A percentile compares a stretch with the other conserved stretches of the same genome.
These are phyloP conservation scores for Spiraea crenata DNA, from an alignment of 331 rosid genomes.

Conservation along the genomic window DNA sequence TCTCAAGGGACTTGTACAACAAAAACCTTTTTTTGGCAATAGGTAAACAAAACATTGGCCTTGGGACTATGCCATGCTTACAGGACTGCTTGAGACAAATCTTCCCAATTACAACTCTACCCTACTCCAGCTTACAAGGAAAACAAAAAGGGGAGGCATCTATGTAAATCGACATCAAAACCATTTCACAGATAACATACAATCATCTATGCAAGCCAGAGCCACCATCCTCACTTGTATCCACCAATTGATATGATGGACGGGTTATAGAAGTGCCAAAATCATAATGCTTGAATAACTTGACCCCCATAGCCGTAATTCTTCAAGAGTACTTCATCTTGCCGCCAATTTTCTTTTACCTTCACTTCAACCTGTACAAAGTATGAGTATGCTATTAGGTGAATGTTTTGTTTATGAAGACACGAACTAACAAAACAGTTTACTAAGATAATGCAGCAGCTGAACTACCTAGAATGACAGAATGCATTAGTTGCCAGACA, in stretches of 20 bases:
- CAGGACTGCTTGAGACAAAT: not conserved
- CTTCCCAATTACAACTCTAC: not conserved
- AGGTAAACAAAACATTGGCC: conserved; percentile 15
- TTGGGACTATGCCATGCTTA: not conserved
- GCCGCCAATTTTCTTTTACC: conserved; percentile 90
- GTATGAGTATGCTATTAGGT: conserved; percentile 8
- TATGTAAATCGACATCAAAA: not conserved
- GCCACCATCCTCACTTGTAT: not conserved
- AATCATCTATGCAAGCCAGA: not conserved
- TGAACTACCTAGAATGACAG: not conserved
- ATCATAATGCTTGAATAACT: conserved; percentile 50
- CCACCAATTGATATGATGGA: not conserved
- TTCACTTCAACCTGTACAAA: conserved; percentile 83
- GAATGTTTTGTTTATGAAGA: conserved; percentile 2
- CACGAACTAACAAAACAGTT: not conserved
- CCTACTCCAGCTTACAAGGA: not conserved
- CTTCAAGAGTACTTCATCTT: conserved; percentile 82
- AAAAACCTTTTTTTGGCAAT: not conserved
- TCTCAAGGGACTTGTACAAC: too few relatives aligned
- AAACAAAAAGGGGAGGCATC: not conserved
- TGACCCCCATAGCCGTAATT: conserved; percentile 83
- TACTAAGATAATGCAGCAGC: not conserved
- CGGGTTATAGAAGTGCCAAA: not conserved
- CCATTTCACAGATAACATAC: not conserved
- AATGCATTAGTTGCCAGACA: not conserved